Base-by-base conservation (phyloP, 164 flowering plant species). In the Chimonanthus praecox region DNA sequence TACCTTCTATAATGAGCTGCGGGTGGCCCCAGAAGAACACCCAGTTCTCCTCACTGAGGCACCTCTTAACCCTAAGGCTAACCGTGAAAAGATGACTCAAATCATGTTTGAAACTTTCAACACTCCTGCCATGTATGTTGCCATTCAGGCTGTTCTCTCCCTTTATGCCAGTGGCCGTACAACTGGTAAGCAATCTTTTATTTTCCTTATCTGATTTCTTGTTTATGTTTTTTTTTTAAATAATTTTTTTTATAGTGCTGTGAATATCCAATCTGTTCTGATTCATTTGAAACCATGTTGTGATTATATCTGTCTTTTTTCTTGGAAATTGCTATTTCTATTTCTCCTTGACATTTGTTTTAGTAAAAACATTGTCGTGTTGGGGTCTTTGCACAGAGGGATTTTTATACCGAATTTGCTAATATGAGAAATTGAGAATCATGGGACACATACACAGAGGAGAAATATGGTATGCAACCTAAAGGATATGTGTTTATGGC, bases 91-190 rank as follows among this genome's bases (percentile, higher is more conserved):
- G 76, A 89, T 89, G 92, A 89, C 92, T 2, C 92, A 88, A 71
- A 88, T 88, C 67, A 88, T 88, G 92, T 88, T 88, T 75, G 92
- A 88, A 79, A 89, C 92, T 20, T 89, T 89, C 81, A 89, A 89
- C 75, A 74, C 91, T 64, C 94, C 94, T 50, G 91, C 94, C 44
- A 87, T 89, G 89, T 89, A 89, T 82, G 94, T 89, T 70, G 94
- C 94, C 43, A 89, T 88, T 72, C 91, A 89, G 84, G 90, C 91
- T 44, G 89, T 89, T 69, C 89, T 89, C 73, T 89, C 92, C 71
- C 90, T 89, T 15, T 89, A 87, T 78, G 92, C 92, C 70, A 89
- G 92, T 73, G 90, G 92, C 45, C 92, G 89, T 69, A 89, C 92
- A 70, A 89, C 92, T 71, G 92, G 92, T 87, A 78, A 78, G 82